These are phyloP conservation scores for Magnaporthiopsis poae DNA, from an alignment of 2,329 filamentous ascomycete species.

Conservation along the genomic window DNA sequence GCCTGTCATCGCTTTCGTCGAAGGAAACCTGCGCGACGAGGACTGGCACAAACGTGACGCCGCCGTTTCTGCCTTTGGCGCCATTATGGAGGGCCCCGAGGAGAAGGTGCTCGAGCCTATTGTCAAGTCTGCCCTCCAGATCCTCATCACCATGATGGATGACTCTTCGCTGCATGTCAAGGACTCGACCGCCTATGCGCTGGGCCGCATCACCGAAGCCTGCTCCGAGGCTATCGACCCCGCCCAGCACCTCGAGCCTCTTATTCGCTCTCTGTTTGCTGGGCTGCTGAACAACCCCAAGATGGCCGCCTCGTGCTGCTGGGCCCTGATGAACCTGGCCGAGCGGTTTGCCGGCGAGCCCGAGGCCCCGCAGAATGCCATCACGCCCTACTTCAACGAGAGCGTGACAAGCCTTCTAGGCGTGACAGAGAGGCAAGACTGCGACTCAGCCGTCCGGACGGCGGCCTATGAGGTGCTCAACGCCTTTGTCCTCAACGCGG, in stretches of 20 bases:
- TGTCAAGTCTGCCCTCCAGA: conserved; percentile 86
- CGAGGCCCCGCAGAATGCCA: conserved; percentile 65
- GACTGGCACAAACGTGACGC: conserved; percentile 95
- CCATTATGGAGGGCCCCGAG: conserved; percentile 97
- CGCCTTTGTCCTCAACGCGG: conserved; percentile 83
- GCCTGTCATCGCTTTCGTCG: conserved; percentile 82
- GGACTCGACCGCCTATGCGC: conserved; percentile 89
- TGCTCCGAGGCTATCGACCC: conserved; percentile 88
- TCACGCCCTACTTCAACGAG: conserved; percentile 87
- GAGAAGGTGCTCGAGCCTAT: conserved; percentile 85
- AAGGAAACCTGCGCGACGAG: conserved; percentile 76
- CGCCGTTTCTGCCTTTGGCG: conserved; percentile 91
- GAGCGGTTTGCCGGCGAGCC: conserved; percentile 87
- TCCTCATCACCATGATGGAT: conserved; percentile 85
- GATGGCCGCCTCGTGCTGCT: conserved; percentile 97
- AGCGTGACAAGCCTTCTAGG: conserved; percentile 77
- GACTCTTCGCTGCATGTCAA: conserved; percentile 82
- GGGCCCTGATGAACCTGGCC: conserved; percentile 96
- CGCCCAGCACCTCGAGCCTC: conserved; percentile 65
- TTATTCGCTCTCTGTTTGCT: conserved; percentile 82
- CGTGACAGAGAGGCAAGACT: conserved; percentile 72
- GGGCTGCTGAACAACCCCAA: conserved; percentile 84
- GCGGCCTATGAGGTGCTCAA: conserved; percentile 96
- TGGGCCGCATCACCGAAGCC: conserved; percentile 90
- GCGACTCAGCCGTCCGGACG: conserved; percentile 81